Evolutionary conservation across 1,284 basidiomycete genomes (phyloP).

Genomic region (Ceratobasidium sp.): DNA sequence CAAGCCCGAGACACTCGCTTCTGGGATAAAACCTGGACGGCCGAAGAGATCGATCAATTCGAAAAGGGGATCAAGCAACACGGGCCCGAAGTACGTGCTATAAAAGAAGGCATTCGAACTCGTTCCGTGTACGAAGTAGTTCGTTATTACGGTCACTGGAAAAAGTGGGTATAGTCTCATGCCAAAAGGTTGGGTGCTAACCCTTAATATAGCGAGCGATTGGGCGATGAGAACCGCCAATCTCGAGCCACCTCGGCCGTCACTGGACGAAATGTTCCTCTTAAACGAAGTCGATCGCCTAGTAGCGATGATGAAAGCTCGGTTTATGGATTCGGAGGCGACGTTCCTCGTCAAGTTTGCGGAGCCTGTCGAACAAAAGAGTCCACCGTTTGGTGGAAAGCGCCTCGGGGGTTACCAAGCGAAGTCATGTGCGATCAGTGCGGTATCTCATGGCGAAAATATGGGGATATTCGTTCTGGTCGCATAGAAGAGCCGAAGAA

Average conservation of each 20-base stretch:
- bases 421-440: conserved; percentile 82
- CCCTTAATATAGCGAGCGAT: conserved; percentile 45
- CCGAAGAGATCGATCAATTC: conserved; percentile 76
- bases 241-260: conserved; percentile 38
- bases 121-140: conserved; percentile 80
- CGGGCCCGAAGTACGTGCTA: conserved; percentile 80
- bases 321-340: conserved; percentile 51
- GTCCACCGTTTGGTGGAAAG: conserved; percentile 85
- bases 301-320: conserved; percentile 80
- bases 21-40: conserved; percentile 75
- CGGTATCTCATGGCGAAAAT: conserved; percentile 86
- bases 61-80: conserved; percentile 76
- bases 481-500: conserved; percentile 55
- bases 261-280: conserved; percentile 46
- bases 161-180: conserved; percentile 76
- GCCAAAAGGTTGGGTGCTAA: too few relatives aligned
- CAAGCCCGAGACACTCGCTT: conserved; percentile 73
- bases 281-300: conserved; percentile 54
- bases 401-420: conserved; percentile 77
- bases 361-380: conserved; percentile 81
- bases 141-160: conserved; percentile 86
- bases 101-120: conserved; percentile 77
- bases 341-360: conserved; percentile 62
- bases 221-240: conserved; percentile 44
- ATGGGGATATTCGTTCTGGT: conserved; percentile 75